A percentile compares a stretch with the other conserved stretches of the same genome.
These are phyloP conservation scores for Colletotrichum sp. DNA, from an alignment of 2,329 filamentous ascomycete species.

Conservation along the genomic window DNA sequence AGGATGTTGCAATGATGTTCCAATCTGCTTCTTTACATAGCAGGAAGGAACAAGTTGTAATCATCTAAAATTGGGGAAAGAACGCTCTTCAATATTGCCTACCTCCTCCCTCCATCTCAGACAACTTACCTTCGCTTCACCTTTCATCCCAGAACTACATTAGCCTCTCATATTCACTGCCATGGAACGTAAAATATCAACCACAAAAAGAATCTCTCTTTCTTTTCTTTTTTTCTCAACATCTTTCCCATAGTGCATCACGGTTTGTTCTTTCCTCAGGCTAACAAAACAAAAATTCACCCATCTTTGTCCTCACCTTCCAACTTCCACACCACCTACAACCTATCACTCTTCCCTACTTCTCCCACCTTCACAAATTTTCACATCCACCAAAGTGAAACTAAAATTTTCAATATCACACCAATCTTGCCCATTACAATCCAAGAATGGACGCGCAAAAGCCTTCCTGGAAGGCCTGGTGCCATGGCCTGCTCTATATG, in stretches of 20 bases:
- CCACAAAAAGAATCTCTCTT: neutral
- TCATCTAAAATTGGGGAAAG: neutral
- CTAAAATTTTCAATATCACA: no score
- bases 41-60: neutral
- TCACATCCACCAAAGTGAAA: neutral
- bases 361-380: neutral
- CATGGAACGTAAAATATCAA: neutral
- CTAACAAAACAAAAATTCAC: neutral
- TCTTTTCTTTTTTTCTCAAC: no score
- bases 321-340: rapidly evolving
- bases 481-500: neutral
- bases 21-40: no score
- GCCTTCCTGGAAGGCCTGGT: neutral
- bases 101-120: neutral
- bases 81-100: neutral
- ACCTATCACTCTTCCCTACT: neutral
- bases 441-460: neutral
- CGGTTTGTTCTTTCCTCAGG: neutral
- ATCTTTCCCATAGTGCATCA: neutral
- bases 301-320: neutral
- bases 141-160: neutral
- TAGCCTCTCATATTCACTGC: neutral
- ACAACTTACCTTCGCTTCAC: neutral
- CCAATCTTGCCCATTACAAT: neutral
- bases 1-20: no score